Conservation (phyloP, 2,329 filamentous ascomycete genomes). For the Paecilomyces formosus region DNA sequence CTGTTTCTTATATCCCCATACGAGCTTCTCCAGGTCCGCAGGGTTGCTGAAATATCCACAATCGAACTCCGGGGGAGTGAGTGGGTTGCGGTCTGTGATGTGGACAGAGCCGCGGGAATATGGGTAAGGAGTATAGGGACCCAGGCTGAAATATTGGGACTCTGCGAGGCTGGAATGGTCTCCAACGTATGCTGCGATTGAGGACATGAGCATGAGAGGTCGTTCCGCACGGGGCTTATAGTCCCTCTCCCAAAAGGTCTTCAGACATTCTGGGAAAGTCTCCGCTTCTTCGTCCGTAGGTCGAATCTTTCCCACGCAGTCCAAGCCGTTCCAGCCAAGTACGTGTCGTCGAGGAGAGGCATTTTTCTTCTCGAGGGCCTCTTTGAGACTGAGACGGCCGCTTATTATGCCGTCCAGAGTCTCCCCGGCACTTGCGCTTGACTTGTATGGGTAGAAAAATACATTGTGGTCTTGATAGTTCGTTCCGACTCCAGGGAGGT, state of each 20-base stretch:
- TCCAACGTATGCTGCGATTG: slow-evolving; percentile 12
- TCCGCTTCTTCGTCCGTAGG: slow-evolving; percentile 47
- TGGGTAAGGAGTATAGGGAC: slow-evolving; percentile 52
- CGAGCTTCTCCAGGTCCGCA: slow-evolving; percentile 50
- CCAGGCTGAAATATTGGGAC: slow-evolving; percentile 47
- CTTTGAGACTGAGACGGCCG: slow-evolving; percentile 40
- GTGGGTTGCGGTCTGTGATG: slow-evolving; percentile 38
- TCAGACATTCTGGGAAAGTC: slow-evolving; percentile 47
- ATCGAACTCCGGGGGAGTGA: slow-evolving; percentile 47
- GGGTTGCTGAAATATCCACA: slow-evolving; percentile 50
- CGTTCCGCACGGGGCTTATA: slow-evolving; percentile 41
- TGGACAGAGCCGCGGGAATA: slow-evolving; percentile 56
- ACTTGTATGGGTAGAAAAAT: slow-evolving; percentile 46
- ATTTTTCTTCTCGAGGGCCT: slow-evolving; percentile 37
- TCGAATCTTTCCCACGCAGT: slow-evolving; percentile 50
- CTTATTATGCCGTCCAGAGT: slow-evolving; percentile 49
- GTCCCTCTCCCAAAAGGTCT: slow-evolving; percentile 48
- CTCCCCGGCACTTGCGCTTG: slow-evolving; percentile 37
- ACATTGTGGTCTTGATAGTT: slow-evolving; percentile 41
- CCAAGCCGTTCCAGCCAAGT: slow-evolving; percentile 53
- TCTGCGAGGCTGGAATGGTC: slow-evolving; percentile 24
- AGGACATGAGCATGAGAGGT: slow-evolving; percentile 15
- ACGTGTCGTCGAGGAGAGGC: slow-evolving; percentile 31
- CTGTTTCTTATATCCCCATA: slow-evolving; percentile 60
- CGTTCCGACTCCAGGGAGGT: slow-evolving; percentile 47